Evolutionary conservation across 2,329 filamentous ascomycete genomes (phyloP).

Genomic region (Epichloe scottii): DNA sequence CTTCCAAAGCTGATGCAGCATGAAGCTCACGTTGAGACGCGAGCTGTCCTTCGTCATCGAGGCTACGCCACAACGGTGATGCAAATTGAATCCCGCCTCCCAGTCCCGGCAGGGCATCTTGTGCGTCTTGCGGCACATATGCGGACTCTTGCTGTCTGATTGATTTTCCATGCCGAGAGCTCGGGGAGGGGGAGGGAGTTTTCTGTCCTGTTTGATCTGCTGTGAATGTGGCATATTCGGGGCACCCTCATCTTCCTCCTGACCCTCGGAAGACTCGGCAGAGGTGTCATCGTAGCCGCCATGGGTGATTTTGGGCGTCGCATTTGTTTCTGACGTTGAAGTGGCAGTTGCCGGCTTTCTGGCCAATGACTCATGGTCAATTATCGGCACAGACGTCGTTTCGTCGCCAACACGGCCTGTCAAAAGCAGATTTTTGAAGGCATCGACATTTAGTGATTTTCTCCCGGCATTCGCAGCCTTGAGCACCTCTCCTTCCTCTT

Average conservation of each 20-base stretch:
- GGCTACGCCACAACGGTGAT: conserved; percentile 29
- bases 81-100: conserved; percentile 30
- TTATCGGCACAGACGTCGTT: neutral
- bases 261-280: conserved; percentile 1
- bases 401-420: conserved; percentile 47
- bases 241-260: neutral
- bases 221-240: neutral
- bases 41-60: conserved; percentile 35
- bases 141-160: conserved; percentile 32
- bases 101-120: neutral
- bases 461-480: conserved; percentile 22
- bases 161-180: conserved; percentile 65
- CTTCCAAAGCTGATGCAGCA: conserved; percentile 29
- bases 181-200: conserved; percentile 47
- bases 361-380: neutral
- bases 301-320: neutral
- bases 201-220: conserved; percentile 31
- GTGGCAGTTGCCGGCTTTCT: neutral
- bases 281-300: neutral
- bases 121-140: neutral
- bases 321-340: neutral
- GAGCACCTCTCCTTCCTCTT: conserved; percentile 19
- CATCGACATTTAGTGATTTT: conserved; percentile 57
- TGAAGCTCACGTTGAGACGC: conserved; percentile 39
- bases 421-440: conserved; percentile 64